These are phyloP conservation scores for Aristolochia contorta DNA, from an alignment of 164 flowering plant species.

Conservation along the genomic window DNA sequence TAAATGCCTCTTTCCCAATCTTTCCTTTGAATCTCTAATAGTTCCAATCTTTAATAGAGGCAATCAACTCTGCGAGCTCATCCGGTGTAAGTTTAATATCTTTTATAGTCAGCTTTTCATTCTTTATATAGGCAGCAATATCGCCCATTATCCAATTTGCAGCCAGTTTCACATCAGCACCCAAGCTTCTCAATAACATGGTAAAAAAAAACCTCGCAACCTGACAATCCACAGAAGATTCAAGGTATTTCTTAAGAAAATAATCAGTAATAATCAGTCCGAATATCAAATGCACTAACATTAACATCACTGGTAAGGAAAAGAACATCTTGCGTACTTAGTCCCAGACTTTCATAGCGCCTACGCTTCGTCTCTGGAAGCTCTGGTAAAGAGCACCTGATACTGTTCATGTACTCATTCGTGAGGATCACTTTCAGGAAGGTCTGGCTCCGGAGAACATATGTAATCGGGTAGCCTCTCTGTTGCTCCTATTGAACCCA, in stretches of 20 bases:
- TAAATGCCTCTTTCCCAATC: slow-evolving; percentile 80
- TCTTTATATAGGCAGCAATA: slow-evolving; percentile 82
- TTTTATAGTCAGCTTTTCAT: slow-evolving; percentile 60
- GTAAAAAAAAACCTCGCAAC: slow-evolving; percentile 79
- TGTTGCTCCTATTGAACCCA: too few species aligned
- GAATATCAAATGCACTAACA: slow-evolving; percentile 31
- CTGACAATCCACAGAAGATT: slow-evolving; percentile 22
- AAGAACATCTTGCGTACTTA: slow-evolving; percentile 91
- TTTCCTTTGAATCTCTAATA: slow-evolving; percentile 91
- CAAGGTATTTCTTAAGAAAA: background rate
- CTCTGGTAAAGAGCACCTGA: slow-evolving; percentile 63
- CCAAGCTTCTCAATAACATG: slow-evolving; percentile 53
- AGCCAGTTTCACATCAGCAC: slow-evolving; percentile 86
- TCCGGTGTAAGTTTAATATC: slow-evolving; percentile 71
- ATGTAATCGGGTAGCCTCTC: slow-evolving; percentile 90
- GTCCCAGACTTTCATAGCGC: slow-evolving; percentile 74
- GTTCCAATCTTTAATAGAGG: slow-evolving; percentile 72
- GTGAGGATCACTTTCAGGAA: slow-evolving; percentile 67
- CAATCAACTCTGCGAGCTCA: slow-evolving; percentile 73
- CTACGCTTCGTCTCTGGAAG: slow-evolving; percentile 76
- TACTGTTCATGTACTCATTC: slow-evolving; percentile 42
- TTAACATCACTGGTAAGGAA: slow-evolving; percentile 71
- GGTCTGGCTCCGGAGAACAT: slow-evolving; percentile 96
- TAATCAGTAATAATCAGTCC: background rate
- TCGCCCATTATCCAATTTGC: slow-evolving; percentile 97